These are phyloP conservation scores for Yamadazyma dendronema DNA, from an alignment of 1,139 yeast species.

Conservation along the genomic window DNA sequence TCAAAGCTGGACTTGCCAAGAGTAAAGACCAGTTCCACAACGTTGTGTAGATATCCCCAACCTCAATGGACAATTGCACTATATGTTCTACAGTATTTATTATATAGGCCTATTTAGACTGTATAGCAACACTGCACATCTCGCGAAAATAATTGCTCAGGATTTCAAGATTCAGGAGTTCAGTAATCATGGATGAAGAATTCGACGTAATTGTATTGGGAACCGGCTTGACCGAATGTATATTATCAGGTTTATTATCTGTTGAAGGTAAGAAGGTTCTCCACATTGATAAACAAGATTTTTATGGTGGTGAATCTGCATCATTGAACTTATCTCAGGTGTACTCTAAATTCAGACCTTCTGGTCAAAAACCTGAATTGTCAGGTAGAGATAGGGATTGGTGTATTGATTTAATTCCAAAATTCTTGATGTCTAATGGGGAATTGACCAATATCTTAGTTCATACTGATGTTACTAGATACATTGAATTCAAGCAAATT, in stretches of 20 bases:
- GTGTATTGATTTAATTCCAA: slow-evolving; percentile 97
- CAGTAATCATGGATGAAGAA: slow-evolving; percentile 76
- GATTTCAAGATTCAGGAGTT: not conserved
- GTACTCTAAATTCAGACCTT: slow-evolving; percentile 69
- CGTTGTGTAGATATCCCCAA: slow-evolving; percentile 42
- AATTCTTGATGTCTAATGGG: slow-evolving; percentile 96
- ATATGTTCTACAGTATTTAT: too few relatives aligned
- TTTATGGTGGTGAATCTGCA: slow-evolving; percentile 86
- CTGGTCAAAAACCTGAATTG: slow-evolving; percentile 65
- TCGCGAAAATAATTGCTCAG: too few relatives aligned
- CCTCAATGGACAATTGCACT: too few relatives aligned
- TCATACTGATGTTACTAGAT: slow-evolving; percentile 93
- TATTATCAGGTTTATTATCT: slow-evolving; percentile 87
- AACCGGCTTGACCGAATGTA: slow-evolving; percentile 93
- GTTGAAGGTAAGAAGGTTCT: slow-evolving; percentile 90
- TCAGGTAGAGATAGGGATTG: slow-evolving; percentile 95
- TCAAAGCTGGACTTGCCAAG: slow-evolving; percentile 64
- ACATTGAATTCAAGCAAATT: slow-evolving; percentile 93
- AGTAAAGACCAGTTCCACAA: slow-evolving; percentile 67
- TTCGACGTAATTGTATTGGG: slow-evolving; percentile 70
- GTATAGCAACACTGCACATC: too few relatives aligned
- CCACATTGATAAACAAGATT: slow-evolving; percentile 95
- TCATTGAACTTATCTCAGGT: slow-evolving; percentile 62
- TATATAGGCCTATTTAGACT: too few relatives aligned
- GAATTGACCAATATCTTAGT: slow-evolving; percentile 93